Conservation (phyloP, 495 filamentous ascomycete genomes). For the Xylaria intraflava region DNA sequence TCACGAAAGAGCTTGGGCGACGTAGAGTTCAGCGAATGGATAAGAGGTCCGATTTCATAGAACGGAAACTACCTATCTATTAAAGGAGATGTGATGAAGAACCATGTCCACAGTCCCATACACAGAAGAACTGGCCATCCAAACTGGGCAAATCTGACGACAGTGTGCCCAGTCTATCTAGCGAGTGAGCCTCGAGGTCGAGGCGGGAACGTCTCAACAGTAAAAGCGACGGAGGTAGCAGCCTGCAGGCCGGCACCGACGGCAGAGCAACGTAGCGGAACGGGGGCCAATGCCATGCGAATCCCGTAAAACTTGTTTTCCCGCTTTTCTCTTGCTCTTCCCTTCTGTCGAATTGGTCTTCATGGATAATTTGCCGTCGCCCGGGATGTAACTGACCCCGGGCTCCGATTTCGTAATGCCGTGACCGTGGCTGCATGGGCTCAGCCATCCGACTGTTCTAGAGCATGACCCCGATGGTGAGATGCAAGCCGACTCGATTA, state of each 20-base stretch:
- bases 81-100: background rate
- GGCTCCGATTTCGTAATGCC: background rate
- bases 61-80: background rate
- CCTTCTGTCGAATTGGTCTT: too few relatives aligned
- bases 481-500: too few relatives aligned
- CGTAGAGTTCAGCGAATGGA: background rate
- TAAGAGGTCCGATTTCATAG: background rate
- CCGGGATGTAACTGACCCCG: background rate
- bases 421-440: background rate
- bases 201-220: background rate
- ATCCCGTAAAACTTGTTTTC: background rate
- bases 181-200: background rate
- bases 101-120: background rate
- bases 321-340: background rate
- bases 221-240: background rate
- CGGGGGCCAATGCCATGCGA: background rate
- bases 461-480: background rate
- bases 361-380: background rate
- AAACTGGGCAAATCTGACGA: background rate
- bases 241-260: background rate
- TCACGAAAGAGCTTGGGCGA: background rate
- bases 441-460: constrained; percentile 7
- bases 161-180: background rate
- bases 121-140: background rate
- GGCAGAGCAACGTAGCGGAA: background rate